Base-by-base conservation (phyloP, 2,329 filamentous ascomycete genomes). In the Hymenoscyphus fraxineus region DNA sequence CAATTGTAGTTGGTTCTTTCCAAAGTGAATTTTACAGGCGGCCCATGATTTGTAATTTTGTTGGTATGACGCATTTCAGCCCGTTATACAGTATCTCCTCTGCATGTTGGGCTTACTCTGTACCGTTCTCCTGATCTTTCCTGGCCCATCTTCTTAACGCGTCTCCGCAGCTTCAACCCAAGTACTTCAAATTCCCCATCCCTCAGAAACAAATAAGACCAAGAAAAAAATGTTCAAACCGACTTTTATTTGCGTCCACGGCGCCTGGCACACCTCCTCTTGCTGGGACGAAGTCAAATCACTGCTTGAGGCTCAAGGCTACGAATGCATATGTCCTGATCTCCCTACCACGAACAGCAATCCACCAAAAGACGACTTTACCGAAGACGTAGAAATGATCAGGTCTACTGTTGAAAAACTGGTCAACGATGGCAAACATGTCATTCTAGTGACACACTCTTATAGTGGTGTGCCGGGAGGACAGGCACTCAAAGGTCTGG, bases 371-470 rank as follows among this genome's bases (percentile, higher is more conserved):
- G 59, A 58, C 31, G 60, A 60, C 38, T 58, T 68, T 22, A 27
- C 35, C 9, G 67, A 67, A 58, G 51, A 55, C 12, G 51, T 55
- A 4, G n/a, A 55, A 32, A 55, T 55, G 51, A 55, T 55, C n/a
- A 55, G 51, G 22, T 55, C 51, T 9, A 55, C 51, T n/a, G 51
- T 55, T 6, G 59, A 64, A 38, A 61, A 68, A 10, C 74, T 78
- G 3, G 78, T 78, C 19, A 75, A 77, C 41, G 68, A 51, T 3
- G 73, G 73, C 1, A 76, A 77, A 16, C 73, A 79, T 22, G 73
- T 79, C 13, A 63, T 79, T 1, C 68, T 79, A 3, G 63, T 78
- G 15, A 68, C 73, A 4, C 78, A 80, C 56, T 77, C 75, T 22
- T 79, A 77, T 71, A 72, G 75, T 7, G 77, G 77, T 6, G 71